Evolutionary conservation across 2,329 filamentous ascomycete species (phyloP).

Genomic region (Colletotrichum sp.): DNA sequence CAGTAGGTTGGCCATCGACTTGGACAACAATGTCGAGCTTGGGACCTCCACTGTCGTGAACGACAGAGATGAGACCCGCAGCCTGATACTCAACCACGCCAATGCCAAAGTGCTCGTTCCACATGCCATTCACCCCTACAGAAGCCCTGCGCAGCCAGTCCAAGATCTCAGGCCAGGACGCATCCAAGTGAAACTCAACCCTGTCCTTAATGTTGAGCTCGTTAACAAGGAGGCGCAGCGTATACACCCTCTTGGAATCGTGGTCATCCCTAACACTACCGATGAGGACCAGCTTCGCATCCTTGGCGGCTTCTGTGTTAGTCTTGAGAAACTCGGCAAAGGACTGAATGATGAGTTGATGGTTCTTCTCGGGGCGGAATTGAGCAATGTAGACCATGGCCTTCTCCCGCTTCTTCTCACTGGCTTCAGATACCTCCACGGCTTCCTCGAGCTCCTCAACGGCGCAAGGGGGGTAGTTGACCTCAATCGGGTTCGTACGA

Average conservation of each 20-base stretch:
- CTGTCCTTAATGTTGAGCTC: slow-evolving; percentile 83
- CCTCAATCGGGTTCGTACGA: slow-evolving; percentile 62
- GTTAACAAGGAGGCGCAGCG: slow-evolving; percentile 82
- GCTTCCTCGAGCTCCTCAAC: slow-evolving; percentile 81
- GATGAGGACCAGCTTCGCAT: slow-evolving; percentile 77
- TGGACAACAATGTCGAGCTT: slow-evolving; percentile 91
- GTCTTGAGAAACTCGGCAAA: slow-evolving; percentile 78
- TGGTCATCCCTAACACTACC: slow-evolving; percentile 88
- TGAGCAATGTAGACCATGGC: slow-evolving; percentile 92
- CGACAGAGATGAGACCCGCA: slow-evolving; percentile 88
- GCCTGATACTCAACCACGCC: slow-evolving; percentile 98
- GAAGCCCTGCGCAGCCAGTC: slow-evolving; percentile 77
- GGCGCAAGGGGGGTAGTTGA: slow-evolving; percentile 91
- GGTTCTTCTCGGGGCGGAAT: slow-evolving; percentile 97
- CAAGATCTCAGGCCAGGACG: slow-evolving; percentile 85
- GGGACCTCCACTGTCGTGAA: slow-evolving; percentile 91
- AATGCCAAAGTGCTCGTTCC: slow-evolving; percentile 99
- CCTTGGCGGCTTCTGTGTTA: slow-evolving; percentile 52
- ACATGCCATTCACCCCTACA: slow-evolving; percentile 97
- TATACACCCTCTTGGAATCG: slow-evolving; percentile 84
- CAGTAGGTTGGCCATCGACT: slow-evolving; percentile 77
- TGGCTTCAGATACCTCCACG: slow-evolving; percentile 72
- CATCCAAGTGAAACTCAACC: slow-evolving; percentile 89
- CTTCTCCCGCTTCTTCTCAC: slow-evolving; percentile 71
- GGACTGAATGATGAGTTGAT: slow-evolving; percentile 81